phyloP scores from a whole-genome alignment of 345 rosid species.

The Gossypium stocksii region DNA sequence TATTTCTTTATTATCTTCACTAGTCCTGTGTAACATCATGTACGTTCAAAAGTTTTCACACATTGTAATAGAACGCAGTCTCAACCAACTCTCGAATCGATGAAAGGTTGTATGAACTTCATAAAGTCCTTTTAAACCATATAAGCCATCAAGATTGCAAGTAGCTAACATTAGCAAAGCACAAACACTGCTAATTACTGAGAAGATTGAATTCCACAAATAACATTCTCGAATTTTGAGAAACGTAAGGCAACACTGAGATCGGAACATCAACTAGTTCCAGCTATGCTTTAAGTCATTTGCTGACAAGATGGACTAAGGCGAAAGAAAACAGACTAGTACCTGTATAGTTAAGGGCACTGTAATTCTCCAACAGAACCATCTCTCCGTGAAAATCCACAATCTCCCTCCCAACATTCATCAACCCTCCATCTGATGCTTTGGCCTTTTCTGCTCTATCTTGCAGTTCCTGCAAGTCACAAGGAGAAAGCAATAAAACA shows the following conservation, averaged over 20 bases:
- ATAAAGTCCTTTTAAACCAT: not conserved
- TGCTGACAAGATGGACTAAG: slow-evolving; percentile 7
- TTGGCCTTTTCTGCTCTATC: slow-evolving; percentile 40
- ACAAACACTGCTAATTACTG: not conserved
- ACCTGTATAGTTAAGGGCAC: slow-evolving; percentile 24
- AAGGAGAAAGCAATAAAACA: not conserved
- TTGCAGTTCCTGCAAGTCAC: slow-evolving; percentile 47
- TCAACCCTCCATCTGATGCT: slow-evolving; percentile 34
- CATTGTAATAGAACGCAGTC: not conserved
- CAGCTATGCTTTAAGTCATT: not conserved
- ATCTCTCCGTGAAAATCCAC: slow-evolving; percentile 37
- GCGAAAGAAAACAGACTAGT: not conserved
- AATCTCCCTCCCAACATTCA: slow-evolving; percentile 35
- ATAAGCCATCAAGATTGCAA: not conserved
- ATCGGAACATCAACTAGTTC: not conserved
- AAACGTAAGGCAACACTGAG: not conserved
- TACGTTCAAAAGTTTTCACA: not conserved
- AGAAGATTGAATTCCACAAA: not conserved
- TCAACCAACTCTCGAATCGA: not conserved
- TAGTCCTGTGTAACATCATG: slow-evolving; percentile 41
- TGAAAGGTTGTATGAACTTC: not conserved
- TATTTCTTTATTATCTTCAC: slow-evolving; percentile 82
- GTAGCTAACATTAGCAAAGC: not conserved
- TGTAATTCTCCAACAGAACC: slow-evolving; percentile 43
- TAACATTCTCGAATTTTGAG: not conserved